These are phyloP conservation scores for Mucor velutinosus DNA, from an alignment of 371 early-diverging fungal genomes.

Conservation along the genomic window DNA sequence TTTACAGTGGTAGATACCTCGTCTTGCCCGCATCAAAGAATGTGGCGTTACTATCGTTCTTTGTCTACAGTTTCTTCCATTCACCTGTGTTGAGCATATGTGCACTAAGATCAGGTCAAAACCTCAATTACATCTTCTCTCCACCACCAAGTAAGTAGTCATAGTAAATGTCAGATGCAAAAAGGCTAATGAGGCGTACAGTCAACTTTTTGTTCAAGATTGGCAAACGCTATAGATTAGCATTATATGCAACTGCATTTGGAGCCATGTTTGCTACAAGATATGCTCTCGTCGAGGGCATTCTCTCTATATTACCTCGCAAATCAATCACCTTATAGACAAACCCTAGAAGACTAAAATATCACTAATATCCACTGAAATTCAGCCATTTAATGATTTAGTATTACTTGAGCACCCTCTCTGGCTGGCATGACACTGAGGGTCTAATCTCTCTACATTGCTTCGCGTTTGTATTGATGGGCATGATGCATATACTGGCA, in stretches of 20 bases:
- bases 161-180: not conserved
- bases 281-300: slow-evolving; percentile 22
- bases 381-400: no score
- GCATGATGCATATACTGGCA: no score
- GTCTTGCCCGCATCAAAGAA: slow-evolving; percentile 44
- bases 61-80: slow-evolving; percentile 52
- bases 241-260: slow-evolving; percentile 27
- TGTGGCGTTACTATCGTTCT: slow-evolving; percentile 51
- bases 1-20: slow-evolving; percentile 52
- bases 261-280: slow-evolving; percentile 29
- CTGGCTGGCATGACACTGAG: no score
- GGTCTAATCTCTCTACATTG: no score
- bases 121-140: slow-evolving; percentile 54
- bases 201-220: slow-evolving; percentile 21
- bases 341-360: not conserved
- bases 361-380: no score
- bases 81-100: slow-evolving; percentile 41
- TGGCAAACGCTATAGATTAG: slow-evolving; percentile 24
- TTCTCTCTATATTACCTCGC: slow-evolving; percentile 19
- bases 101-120: slow-evolving; percentile 45
- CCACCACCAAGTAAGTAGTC: slow-evolving; percentile 47
- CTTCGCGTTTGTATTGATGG: no score
- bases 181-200: not conserved
- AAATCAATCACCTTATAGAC: slow-evolving; percentile 10
- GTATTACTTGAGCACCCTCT: no score